Base-by-base conservation (phyloP, 2,329 filamentous ascomycete species). In the Colletotrichum sp. region DNA sequence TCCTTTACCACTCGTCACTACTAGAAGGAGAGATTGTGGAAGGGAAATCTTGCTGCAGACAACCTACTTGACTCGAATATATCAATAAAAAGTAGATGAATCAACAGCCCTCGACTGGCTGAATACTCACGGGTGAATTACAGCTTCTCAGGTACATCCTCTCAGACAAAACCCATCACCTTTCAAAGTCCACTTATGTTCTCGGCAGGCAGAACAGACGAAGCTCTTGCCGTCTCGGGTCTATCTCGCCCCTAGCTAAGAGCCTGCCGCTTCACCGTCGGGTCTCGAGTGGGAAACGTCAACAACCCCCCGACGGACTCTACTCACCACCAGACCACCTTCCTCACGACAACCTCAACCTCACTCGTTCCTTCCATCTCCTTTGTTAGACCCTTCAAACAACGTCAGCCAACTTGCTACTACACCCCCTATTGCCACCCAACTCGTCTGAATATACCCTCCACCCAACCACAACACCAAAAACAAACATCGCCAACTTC, bases 1-100 rank as follows among this genome's bases (percentile, higher is more conserved):
- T 49, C 1, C 39, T 49, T 49, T 4, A 3, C 4, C 9, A 49
- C 2, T 49, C 2, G 18, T 12, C 0, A n/a, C 39, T 44, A 12
- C 15, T 49, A 0, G 18, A 49, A 49, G 6, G 39, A 49, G 18
- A 21, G 44, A 21, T 13, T 52, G 1, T 3, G 3, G n/a, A 52
- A 6, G 0, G 44, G 8, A 13, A 13, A 3, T 49, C n/a, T 1
- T 49, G 6, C 44, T 21, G n/a, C 10, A 21, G 44, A 7, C 44
- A 49, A 12, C 6, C 44, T 6, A 21, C 0, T 49, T 49, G 2
- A 49, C 18, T 49, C 7, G n/a, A 49, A 2, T 3, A 1, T 24
- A 52, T 21, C 0, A 21, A 12, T 8, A 0, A 4, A 21, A 1
- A 13, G n/a, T 8, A 5, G 0, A 49, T 49, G 39, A n/a, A n/a